Conservation (phyloP, 345 rosid species). For the Theobroma cacao region DNA sequence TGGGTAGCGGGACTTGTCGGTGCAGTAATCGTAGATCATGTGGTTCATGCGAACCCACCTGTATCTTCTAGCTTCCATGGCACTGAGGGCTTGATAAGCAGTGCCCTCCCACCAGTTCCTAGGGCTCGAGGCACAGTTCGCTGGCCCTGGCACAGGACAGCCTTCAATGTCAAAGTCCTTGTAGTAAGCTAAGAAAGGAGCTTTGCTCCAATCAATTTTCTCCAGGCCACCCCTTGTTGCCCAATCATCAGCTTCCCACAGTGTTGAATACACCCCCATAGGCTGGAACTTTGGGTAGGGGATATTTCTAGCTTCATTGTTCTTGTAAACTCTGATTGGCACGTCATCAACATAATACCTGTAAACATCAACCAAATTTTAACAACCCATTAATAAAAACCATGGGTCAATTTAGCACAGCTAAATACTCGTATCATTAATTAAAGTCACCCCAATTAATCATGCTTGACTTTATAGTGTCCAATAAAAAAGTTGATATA, state of each 20-base stretch:
- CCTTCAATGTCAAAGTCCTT: conserved; percentile 88
- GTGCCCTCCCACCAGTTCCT: conserved; percentile 83
- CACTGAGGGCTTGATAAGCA: conserved; percentile 55
- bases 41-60: conserved; percentile 92
- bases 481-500: not conserved
- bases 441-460: not conserved
- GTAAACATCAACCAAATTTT: conserved; percentile 1
- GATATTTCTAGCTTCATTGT: conserved; percentile 61
- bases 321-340: conserved; percentile 91
- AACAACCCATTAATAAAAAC: not conserved
- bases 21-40: conserved; percentile 91
- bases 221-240: conserved; percentile 96
- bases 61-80: conserved; percentile 73
- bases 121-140: conserved; percentile 54
- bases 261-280: conserved; percentile 84
- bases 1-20: conserved; percentile 73
- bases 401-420: not conserved
- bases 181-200: conserved; percentile 84
- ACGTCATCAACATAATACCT: conserved; percentile 77
- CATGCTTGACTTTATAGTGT: not conserved
- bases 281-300: conserved; percentile 75
- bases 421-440: not conserved
- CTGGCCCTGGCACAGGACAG: conserved; percentile 81
- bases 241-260: conserved; percentile 99
- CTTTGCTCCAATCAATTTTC: conserved; percentile 87